Percentiles rank a stretch among this genome's conserved stretches.
phyloP scores from a whole-genome alignment of 257 asterid species.

The Ilex aquifolium region DNA sequence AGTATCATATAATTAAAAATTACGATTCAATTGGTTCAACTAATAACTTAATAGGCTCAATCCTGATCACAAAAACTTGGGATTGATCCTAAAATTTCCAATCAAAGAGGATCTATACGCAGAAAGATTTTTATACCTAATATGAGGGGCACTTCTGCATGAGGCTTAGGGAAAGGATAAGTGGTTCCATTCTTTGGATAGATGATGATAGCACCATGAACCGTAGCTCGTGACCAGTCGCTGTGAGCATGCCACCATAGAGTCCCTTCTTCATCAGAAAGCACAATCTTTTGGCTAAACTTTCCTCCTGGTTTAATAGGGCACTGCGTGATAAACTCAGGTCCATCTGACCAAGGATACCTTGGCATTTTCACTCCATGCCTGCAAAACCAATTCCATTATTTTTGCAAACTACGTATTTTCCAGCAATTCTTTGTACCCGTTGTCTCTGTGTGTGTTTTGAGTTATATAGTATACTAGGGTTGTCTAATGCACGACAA shows the following conservation, averaged over 20 bases:
- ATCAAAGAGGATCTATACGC: too few relatives aligned
- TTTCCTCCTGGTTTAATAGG: conserved; percentile 37
- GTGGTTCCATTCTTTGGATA: conserved; percentile 14
- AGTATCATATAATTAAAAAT: too few relatives aligned
- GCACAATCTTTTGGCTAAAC: conserved; percentile 26
- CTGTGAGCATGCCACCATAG: conserved; percentile 63
- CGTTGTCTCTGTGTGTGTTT: too few relatives aligned
- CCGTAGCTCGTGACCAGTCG: conserved; percentile 48
- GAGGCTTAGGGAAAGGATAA: conserved; percentile 39
- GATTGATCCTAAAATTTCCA: too few relatives aligned
- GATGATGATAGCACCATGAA: conserved; percentile 41
- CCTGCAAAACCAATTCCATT: conserved; percentile 17
- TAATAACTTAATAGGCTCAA: too few relatives aligned
- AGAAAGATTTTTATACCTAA: conserved; percentile 24
- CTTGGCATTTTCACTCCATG: conserved; percentile 51
- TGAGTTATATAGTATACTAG: too few relatives aligned
- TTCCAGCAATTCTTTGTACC: too few relatives aligned
- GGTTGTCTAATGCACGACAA: too few relatives aligned
- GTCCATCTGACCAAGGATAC: conserved; percentile 56
- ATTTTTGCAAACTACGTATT: too few relatives aligned
- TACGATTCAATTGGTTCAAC: too few relatives aligned
- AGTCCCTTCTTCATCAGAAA: conserved; percentile 43
- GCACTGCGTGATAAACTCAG: conserved; percentile 50
- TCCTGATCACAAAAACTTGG: too few relatives aligned
- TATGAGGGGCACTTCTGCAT: conserved; percentile 42